These are phyloP conservation scores for Wickerhamomyces strasburgensis DNA, from an alignment of 805 yeast genomes.

Conservation along the genomic window DNA sequence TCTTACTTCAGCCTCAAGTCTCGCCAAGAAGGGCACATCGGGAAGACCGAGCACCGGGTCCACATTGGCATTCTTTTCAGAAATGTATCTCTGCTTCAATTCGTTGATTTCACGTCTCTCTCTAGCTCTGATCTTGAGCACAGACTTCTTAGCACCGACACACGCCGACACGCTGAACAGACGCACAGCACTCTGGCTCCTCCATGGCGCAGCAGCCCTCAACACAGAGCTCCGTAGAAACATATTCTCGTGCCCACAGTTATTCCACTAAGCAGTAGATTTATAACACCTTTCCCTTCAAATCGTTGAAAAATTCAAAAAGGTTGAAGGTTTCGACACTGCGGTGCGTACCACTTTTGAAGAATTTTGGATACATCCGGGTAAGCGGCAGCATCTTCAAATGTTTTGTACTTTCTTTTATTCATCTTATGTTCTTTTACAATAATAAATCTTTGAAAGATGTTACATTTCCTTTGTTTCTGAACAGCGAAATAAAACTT, in stretches of 20 bases:
- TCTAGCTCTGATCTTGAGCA: conserved; percentile 21
- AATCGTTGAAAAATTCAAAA: conserved; percentile 6
- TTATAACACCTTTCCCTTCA: not conserved
- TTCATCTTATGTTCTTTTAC: no score
- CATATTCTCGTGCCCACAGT: no score
- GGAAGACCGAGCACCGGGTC: conserved; percentile 85
- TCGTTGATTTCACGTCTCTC: conserved; percentile 24
- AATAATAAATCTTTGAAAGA: not conserved
- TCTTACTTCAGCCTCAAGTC: conserved; percentile 60
- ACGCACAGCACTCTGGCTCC: conserved; percentile 9
- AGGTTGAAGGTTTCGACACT: not conserved
- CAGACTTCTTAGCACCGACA: conserved; percentile 18
- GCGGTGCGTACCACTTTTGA: conserved; percentile 3
- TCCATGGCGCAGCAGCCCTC: conserved; percentile 11
- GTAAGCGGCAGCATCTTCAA: no score
- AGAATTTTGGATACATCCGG: not conserved
- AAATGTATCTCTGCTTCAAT: conserved; percentile 24
- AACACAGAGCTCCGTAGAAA: conserved; percentile 6
- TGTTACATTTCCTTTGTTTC: no score
- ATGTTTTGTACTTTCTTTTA: no score
- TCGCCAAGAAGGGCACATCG: conserved; percentile 58
- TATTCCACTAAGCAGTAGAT: no score
- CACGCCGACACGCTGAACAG: conserved; percentile 10
- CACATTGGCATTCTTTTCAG: conserved; percentile 21
- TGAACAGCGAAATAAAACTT: no score